Percentiles rank a stretch among this genome's conserved stretches.
Conservation (phyloP, 2,329 filamentous ascomycete genomes). For the Fusarium fujikuroi region DNA sequence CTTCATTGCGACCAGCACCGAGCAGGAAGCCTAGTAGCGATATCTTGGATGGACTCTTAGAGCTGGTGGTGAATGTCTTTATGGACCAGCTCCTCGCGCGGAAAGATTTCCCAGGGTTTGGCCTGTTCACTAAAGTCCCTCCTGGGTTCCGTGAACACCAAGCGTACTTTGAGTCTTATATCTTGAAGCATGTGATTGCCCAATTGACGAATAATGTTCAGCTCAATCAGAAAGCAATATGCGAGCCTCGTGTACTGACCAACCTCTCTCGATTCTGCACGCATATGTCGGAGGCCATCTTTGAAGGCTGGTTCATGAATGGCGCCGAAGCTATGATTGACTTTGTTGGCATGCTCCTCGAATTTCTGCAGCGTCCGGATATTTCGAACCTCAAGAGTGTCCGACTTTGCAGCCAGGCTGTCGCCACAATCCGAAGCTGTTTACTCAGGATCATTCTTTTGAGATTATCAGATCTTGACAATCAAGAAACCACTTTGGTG, state of each 20-base stretch:
- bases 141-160: slow-evolving; percentile 95
- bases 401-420: slow-evolving; percentile 87
- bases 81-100: slow-evolving; percentile 84
- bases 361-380: slow-evolving; percentile 89
- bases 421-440: slow-evolving; percentile 78
- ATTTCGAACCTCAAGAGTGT: slow-evolving; percentile 85
- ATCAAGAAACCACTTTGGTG: slow-evolving; percentile 64
- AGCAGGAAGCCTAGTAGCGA: slow-evolving; percentile 70
- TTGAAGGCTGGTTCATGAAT: slow-evolving; percentile 96
- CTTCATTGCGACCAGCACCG: slow-evolving; percentile 56
- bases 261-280: slow-evolving; percentile 85
- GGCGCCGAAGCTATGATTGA: slow-evolving; percentile 86
- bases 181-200: slow-evolving; percentile 79
- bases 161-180: slow-evolving; percentile 92
- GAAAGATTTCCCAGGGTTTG: slow-evolving; percentile 91
- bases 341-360: slow-evolving; percentile 84
- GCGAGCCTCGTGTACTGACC: slow-evolving; percentile 84
- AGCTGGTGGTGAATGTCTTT: slow-evolving; percentile 83
- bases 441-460: slow-evolving; percentile 84
- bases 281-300: slow-evolving; percentile 89
- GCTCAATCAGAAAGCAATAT: slow-evolving; percentile 75
- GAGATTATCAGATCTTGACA: slow-evolving; percentile 84
- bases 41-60: slow-evolving; percentile 79
- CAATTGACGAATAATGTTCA: slow-evolving; percentile 77
- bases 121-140: slow-evolving; percentile 86